These are phyloP conservation scores for Aristolochia fimbriata DNA, from an alignment of 164 flowering plant genomes.

Conservation along the genomic window DNA sequence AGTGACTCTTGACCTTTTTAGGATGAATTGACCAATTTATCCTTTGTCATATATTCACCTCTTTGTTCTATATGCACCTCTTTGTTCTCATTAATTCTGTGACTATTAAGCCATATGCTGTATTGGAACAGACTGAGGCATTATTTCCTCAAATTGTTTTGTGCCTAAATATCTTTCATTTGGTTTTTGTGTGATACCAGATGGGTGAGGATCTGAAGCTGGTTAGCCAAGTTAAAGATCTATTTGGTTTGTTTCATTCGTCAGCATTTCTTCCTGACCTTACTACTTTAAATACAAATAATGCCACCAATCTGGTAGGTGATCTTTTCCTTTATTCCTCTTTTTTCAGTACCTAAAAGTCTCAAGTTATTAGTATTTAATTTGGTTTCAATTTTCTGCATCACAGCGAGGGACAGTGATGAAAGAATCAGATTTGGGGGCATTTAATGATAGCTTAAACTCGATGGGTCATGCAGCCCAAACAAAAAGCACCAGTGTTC, in stretches of 20 bases:
- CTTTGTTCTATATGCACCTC: no score
- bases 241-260: constrained; percentile 23
- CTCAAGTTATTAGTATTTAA: no score
- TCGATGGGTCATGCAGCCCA: constrained; percentile 1
- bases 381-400: background rate
- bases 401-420: background rate
- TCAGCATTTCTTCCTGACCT: constrained; percentile 2
- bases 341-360: no score
- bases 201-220: constrained; percentile 42
- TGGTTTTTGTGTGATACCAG: constrained; percentile 20
- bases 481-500: background rate
- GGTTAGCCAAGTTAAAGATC: constrained; percentile 31
- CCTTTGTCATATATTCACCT: no score
- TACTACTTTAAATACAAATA: background rate
- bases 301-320: background rate
- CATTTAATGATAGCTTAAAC: background rate
- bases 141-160: no score
- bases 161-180: background rate
- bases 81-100: no score
- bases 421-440: background rate
- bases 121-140: no score
- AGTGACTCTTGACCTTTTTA: no score
- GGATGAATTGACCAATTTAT: no score
- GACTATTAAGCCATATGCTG: no score
- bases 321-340: no score